Evolutionary conservation across 2,329 filamentous ascomycete species (phyloP), one percentile per base, ranked within the genome.

Genomic region (Talaromyces sp.): DNA sequence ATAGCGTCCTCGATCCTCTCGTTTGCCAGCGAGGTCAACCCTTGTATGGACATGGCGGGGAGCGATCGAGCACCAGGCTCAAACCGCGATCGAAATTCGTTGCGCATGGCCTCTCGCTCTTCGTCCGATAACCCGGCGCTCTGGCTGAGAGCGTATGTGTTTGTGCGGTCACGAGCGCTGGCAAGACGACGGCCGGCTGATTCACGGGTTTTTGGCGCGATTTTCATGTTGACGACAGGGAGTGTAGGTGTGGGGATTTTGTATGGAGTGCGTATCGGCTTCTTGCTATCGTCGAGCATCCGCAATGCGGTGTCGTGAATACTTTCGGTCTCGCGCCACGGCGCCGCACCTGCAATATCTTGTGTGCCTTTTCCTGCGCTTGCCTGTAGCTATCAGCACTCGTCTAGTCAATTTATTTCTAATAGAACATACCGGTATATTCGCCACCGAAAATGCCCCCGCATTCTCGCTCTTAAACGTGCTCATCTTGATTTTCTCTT

Each of bases 1-100:
- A 98, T 97, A 6, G 95, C 95, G 71, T 97, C 89, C 73, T 97
- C 93, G 63, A 99, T 98, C 25, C 89, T 81, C 76, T 97, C 88
- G 72, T 98, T 97, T 1, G 95, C 95, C 57, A 98, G 76, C 0
- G 90, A 90, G 4, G 89, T 84, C 15, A 99, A 79, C 0, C 93
- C 95, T 36, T 89, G 84, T 1, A 98, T 78, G 0, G 90, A 87
- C 60, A 87, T 89, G 1, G 28, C 28, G 28, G 93, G 91, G 75
- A 96, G 84, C 0, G 86, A 81, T 54, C 92, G 83, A 3, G 87
- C 89, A 1, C 83, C 85, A 0, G 93, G 88, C 17, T 84, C 80
- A 68, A 98, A 96, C 0, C 93, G 84, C 61, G 96, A 92, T 42
- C 88, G 88, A 62, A 98, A 84, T 71, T 95, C 87, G 65, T 84